Evolutionary conservation across 371 early-diverging fungal genomes (phyloP), one percentile per base, ranked within the genome.

Genomic region (Syncephalis plumigaleata): DNA sequence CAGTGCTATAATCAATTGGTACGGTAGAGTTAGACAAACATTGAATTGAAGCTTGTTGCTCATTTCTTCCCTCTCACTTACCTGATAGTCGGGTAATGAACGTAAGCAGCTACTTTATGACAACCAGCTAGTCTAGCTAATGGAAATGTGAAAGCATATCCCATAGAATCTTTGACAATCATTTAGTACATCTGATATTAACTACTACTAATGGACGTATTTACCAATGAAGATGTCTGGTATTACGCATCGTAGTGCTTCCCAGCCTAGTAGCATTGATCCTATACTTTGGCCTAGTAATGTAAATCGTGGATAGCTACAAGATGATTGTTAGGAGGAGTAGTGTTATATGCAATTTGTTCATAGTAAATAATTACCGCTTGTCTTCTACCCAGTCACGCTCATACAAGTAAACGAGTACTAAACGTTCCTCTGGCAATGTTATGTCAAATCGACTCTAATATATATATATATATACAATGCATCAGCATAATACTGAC

Each of bases 1-100:
- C 98, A n/a, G 89, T 76, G 54, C 91, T 82, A 47, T n/a, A 25
- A 15, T 16, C 17, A 50, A 23, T 37, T 7, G 43, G 42, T 31
- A 36, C 51, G 38, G 1, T 24, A 39, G 21, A 23, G 1, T 21
- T 31, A 40, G 0, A 20, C 26, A n/a, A 31, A 22, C 31, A 42
- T 38, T 3, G 31, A n/a, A n/a, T n/a, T n/a, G n/a, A n/a, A n/a
- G n/a, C n/a, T n/a, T n/a, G n/a, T n/a, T n/a, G n/a, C n/a, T n/a
- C n/a, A n/a, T n/a, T n/a, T n/a, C n/a, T n/a, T n/a, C n/a, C n/a
- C n/a, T n/a, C n/a, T 4, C 4, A 39, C 8, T 18, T 58, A 79
- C 79, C 80, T 88, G 47, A 97, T 87, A 2, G 84, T 79, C 1
- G 98, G 98, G 51, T 97, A 97, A 59, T 97, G 98, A 11, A 86